These are phyloP conservation scores for Saturnispora quitensis DNA, from an alignment of 805 yeast species.

Conservation along the genomic window DNA sequence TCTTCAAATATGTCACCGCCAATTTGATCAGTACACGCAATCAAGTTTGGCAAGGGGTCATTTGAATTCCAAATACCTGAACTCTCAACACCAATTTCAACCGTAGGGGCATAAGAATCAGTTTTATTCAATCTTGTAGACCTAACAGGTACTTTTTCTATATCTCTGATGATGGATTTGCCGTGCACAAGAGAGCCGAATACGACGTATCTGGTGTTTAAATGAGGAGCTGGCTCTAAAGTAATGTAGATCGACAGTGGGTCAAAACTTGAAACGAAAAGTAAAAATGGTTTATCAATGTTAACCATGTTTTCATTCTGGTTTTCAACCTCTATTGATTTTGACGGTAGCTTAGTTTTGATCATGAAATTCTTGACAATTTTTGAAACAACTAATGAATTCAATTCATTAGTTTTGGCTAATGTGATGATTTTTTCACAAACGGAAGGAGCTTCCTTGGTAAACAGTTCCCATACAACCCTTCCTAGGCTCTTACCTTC, in stretches of 20 bases:
- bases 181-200: constrained; percentile 67
- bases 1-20: constrained; percentile 73
- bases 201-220: constrained; percentile 66
- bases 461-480: constrained; percentile 47
- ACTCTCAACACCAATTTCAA: constrained; percentile 39
- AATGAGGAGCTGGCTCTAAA: constrained; percentile 61
- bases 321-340: constrained; percentile 35
- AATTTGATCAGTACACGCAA: constrained; percentile 49
- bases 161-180: constrained; percentile 57
- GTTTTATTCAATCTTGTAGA: constrained; percentile 25
- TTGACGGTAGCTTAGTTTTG: constrained; percentile 54
- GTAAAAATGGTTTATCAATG: constrained; percentile 38
- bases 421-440: constrained; percentile 40
- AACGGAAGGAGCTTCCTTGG: constrained; percentile 47
- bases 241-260: constrained; percentile 66
- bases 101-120: constrained; percentile 28
- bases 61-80: constrained; percentile 56
- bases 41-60: constrained; percentile 47
- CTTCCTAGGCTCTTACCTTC: constrained; percentile 41
- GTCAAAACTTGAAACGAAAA: constrained; percentile 61
- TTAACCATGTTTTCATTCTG: constrained; percentile 48
- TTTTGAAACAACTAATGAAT: constrained; percentile 47
- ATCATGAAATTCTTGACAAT: constrained; percentile 61
- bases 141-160: constrained; percentile 43
- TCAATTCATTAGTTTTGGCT: constrained; percentile 34